Evolutionary conservation across 345 rosid species (phyloP).

Genomic region (Eutrema heterophyllum): DNA sequence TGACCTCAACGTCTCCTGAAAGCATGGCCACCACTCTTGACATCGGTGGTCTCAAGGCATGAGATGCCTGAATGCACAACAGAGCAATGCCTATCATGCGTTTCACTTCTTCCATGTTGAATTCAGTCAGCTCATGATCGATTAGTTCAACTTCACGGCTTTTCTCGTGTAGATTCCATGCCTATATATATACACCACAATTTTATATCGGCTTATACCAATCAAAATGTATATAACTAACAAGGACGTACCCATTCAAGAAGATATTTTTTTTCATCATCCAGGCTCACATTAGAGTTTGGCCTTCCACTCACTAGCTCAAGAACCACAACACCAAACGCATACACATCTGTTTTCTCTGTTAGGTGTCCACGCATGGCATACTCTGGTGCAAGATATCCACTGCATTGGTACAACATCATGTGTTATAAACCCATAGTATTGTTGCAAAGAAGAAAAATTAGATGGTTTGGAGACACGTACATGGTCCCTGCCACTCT

Average conservation of each 20-base stretch:
- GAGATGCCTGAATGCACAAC: slow-evolving; percentile 54
- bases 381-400: slow-evolving; percentile 62
- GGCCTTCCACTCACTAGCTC: slow-evolving; percentile 41
- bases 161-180: slow-evolving; percentile 50
- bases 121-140: slow-evolving; percentile 35
- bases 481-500: slow-evolving; percentile 43
- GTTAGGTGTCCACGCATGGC: slow-evolving; percentile 59
- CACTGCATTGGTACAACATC: slow-evolving; percentile 26
- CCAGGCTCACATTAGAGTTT: slow-evolving; percentile 29
- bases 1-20: slow-evolving; percentile 54
- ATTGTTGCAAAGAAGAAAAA: neutral
- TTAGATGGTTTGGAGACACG: neutral
- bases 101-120: slow-evolving; percentile 39
- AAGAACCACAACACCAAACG: no score
- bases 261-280: slow-evolving; percentile 39
- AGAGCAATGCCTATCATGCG: slow-evolving; percentile 52
- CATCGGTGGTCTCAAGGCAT: slow-evolving; percentile 50
- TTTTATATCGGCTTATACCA: neutral
- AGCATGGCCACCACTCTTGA: slow-evolving; percentile 65
- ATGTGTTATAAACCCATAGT: slow-evolving; percentile 30
- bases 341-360: no score
- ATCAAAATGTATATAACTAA: neutral
- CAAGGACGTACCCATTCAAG: slow-evolving; percentile 52
- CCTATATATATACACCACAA: slow-evolving; percentile 34
- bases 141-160: slow-evolving; percentile 37